Conservation (phyloP, 129 eudicot genomes). For the Smallanthus sonchifolius region DNA sequence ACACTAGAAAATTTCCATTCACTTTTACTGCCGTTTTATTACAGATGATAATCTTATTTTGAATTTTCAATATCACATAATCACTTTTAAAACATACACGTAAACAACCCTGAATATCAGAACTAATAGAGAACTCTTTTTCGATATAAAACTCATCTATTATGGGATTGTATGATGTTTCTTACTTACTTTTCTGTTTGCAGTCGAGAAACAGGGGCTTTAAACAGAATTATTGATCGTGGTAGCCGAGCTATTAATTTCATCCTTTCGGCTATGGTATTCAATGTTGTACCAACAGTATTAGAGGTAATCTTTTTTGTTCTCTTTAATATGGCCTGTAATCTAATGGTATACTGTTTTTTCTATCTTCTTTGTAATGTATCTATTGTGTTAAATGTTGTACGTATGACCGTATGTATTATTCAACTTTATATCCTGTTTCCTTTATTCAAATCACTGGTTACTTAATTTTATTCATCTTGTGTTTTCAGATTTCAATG, state of each 20-base stretch:
- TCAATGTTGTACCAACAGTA: conserved; percentile 89
- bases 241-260: conserved; percentile 99
- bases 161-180: background rate
- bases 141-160: background rate
- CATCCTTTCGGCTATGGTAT: conserved; percentile 89
- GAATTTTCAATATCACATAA: background rate
- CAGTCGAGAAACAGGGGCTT: conserved; percentile 97
- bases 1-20: background rate
- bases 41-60: background rate
- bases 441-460: background rate
- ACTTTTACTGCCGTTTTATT: background rate
- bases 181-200: conserved; percentile 18
- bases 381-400: background rate
- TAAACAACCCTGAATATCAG: background rate
- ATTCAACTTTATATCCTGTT: background rate
- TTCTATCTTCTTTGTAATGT: background rate
- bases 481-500: conserved; percentile 73
- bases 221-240: conserved; percentile 89
- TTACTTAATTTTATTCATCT: conserved; percentile 3
- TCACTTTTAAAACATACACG: background rate
- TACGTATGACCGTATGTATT: background rate
- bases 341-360: background rate
- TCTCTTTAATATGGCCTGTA: background rate
- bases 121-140: background rate
- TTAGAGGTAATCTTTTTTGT: conserved; percentile 62